A percentile compares a stretch with the other conserved stretches of the same genome.
Conservation (phyloP, 805 yeast species). For the Candida piceae region DNA sequence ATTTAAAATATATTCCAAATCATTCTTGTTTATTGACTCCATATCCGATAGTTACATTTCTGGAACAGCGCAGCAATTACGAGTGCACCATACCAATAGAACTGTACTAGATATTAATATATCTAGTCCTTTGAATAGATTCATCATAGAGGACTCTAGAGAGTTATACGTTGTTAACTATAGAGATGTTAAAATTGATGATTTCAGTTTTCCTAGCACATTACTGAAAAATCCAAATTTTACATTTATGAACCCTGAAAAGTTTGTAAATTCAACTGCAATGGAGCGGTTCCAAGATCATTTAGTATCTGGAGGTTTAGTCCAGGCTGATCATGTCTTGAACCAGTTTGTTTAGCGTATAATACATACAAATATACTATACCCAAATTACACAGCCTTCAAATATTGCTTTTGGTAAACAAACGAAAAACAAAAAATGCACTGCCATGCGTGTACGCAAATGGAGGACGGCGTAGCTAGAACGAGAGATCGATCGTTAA, state of each 20-base stretch:
- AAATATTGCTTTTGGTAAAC: too few relatives aligned
- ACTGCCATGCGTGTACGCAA: too few relatives aligned
- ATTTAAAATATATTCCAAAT: conserved; percentile 12
- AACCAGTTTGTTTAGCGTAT: too few relatives aligned
- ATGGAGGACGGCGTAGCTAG: too few relatives aligned
- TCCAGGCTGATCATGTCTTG: too few relatives aligned
- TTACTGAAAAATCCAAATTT: conserved; percentile 16
- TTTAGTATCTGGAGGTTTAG: too few relatives aligned
- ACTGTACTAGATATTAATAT: conserved; percentile 11
- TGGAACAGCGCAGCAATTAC: conserved; percentile 23
- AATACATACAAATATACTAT: too few relatives aligned
- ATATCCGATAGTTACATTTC: conserved; percentile 10
- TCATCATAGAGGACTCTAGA: conserved; percentile 24
- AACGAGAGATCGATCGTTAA: too few relatives aligned
- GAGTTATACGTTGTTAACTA: conserved; percentile 10
- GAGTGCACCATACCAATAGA: conserved; percentile 18
- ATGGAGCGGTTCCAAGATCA: too few relatives aligned
- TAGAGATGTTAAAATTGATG: conserved; percentile 20
- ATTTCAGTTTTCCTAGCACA: conserved; percentile 23
- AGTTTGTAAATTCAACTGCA: too few relatives aligned
- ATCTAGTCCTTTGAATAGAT: conserved; percentile 11
- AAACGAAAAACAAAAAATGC: too few relatives aligned
- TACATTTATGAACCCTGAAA: conserved; percentile 1
- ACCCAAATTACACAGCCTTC: too few relatives aligned
- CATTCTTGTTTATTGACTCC: conserved; percentile 18